Percentiles rank a stretch among this genome's conserved stretches.
These are phyloP conservation scores for Delonix regia DNA, from an alignment of 306 rosid species.

Conservation along the genomic window DNA sequence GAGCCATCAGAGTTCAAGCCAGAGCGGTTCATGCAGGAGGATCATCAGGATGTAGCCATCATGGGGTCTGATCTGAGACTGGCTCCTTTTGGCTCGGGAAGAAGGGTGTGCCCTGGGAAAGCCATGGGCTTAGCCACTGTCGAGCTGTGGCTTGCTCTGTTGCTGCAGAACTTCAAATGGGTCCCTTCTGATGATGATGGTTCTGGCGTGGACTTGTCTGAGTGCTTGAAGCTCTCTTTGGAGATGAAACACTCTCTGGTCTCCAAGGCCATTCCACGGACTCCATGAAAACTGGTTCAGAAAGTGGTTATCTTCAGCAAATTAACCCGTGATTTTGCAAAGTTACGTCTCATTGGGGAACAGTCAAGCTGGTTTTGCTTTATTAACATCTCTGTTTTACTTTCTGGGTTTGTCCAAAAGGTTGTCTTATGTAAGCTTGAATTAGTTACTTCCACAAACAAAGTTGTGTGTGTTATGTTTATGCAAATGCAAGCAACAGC, in stretches of 20 bases:
- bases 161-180: constrained; percentile 70
- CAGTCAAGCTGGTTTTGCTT: background rate
- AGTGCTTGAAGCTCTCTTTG: constrained; percentile 66
- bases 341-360: background rate
- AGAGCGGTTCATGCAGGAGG: constrained; percentile 53
- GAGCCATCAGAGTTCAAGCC: constrained; percentile 58
- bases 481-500: background rate
- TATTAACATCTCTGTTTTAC: background rate
- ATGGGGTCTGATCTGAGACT: constrained; percentile 78
- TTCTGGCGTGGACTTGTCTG: constrained; percentile 60
- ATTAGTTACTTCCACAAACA: background rate
- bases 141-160: constrained; percentile 71
- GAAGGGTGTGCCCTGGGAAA: constrained; percentile 84
- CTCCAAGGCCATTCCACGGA: constrained; percentile 53
- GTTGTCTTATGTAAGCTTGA: background rate
- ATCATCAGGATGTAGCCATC: constrained; percentile 32
- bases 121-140: constrained; percentile 78
- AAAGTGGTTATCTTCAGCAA: background rate
- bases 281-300: background rate
- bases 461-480: background rate
- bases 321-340: background rate
- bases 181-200: constrained; percentile 13
- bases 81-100: constrained; percentile 85
- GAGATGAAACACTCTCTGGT: constrained; percentile 64
- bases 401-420: background rate